These are phyloP conservation scores for Climacium dendroides DNA, from an alignment of 225 moss, liverwort and hornwort species.

Conservation along the genomic window DNA sequence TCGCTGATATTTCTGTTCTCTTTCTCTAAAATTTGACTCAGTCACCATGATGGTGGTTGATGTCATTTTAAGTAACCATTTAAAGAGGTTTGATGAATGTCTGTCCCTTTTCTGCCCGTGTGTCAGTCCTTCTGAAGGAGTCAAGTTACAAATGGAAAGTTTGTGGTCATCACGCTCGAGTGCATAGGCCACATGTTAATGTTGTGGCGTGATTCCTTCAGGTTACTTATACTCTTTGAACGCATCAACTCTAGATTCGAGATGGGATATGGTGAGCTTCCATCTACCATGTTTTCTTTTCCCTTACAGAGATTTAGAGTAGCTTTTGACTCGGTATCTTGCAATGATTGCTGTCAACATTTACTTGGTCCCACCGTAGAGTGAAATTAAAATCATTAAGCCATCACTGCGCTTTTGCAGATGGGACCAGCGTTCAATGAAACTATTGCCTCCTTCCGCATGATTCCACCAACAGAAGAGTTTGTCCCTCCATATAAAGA, in stretches of 20 bases:
- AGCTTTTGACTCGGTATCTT: background rate
- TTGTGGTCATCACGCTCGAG: background rate
- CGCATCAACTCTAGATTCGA: slow-evolving; percentile 73
- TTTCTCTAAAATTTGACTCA: background rate
- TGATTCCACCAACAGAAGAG: slow-evolving; percentile 53
- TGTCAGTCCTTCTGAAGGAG: background rate
- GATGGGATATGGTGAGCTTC: slow-evolving; percentile 56
- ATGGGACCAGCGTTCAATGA: slow-evolving; percentile 53
- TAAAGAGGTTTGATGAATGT: background rate
- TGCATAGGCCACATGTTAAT: background rate
- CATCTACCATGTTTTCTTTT: background rate
- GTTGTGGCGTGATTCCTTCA: background rate
- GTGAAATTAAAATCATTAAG: background rate
- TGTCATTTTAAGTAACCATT: background rate
- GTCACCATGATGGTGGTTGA: background rate
- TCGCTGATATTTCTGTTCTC: background rate
- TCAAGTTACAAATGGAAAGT: background rate
- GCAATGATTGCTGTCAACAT: background rate
- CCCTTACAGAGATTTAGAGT: background rate
- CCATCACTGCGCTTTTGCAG: slow-evolving; percentile 20
- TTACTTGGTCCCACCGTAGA: background rate
- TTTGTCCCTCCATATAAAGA: slow-evolving; percentile 93
- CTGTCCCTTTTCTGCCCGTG: background rate
- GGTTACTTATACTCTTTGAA: slow-evolving; percentile 91
- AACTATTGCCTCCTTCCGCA: slow-evolving; percentile 56